Evolutionary conservation across 2,329 filamentous ascomycete genomes (phyloP).

Genomic region (Beauveria asiatica): DNA sequence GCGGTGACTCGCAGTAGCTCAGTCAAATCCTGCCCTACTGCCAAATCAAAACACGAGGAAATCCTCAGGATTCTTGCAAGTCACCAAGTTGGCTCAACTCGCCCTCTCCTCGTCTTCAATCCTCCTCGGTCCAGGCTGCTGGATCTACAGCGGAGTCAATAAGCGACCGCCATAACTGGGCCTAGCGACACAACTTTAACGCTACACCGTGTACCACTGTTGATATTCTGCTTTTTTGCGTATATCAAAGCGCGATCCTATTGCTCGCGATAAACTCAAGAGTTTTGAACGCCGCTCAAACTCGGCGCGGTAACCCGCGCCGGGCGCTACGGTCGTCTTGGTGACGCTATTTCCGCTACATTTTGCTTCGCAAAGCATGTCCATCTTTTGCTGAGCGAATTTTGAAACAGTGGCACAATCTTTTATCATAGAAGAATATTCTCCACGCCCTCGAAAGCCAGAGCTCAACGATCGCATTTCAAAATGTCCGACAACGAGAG

Average conservation of each 20-base stretch:
- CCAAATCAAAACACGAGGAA: slow-evolving; percentile 11
- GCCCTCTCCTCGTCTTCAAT: slow-evolving; percentile 62
- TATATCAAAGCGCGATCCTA: background rate
- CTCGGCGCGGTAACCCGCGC: slow-evolving; percentile 13
- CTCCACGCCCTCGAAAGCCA: background rate
- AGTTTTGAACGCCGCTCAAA: slow-evolving; percentile 15
- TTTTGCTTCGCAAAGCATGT: background rate
- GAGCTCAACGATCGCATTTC: slow-evolving; percentile 25
- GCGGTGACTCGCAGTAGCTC: slow-evolving; percentile 10
- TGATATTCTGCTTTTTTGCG: background rate
- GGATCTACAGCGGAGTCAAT: slow-evolving; percentile 94
- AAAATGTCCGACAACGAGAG: slow-evolving; percentile 63
- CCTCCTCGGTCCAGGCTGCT: slow-evolving; percentile 82
- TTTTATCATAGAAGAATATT: background rate
- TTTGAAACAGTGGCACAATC: slow-evolving; percentile 16
- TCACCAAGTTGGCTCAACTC: slow-evolving; percentile 83
- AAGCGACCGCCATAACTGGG: slow-evolving; percentile 92
- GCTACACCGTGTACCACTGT: background rate
- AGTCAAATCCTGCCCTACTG: background rate
- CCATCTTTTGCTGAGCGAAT: slow-evolving; percentile 25
- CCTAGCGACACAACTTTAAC: slow-evolving; percentile 11
- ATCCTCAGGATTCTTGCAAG: slow-evolving; percentile 43
- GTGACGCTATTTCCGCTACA: background rate
- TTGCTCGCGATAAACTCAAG: background rate
- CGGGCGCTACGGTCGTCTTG: slow-evolving; percentile 7